A percentile compares a stretch with the other conserved stretches of the same genome.
phyloP scores from a whole-genome alignment of 768 basidiomycete species.

The Tricholoma flavovirens region DNA sequence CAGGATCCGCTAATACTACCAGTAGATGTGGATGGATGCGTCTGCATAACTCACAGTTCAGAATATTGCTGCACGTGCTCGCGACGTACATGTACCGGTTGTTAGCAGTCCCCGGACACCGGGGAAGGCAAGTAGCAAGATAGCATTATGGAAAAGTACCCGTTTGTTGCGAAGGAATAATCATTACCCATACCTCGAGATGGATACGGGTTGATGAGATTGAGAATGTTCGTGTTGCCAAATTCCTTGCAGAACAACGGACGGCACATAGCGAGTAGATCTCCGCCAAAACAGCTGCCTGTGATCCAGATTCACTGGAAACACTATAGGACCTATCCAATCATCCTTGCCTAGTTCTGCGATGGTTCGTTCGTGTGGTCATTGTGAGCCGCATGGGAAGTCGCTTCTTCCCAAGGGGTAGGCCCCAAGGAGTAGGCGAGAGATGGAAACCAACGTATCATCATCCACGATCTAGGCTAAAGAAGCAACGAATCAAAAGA shows the following conservation, averaged over 20 bases:
- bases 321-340: neutral
- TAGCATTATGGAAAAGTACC: too few species aligned
- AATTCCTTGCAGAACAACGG: neutral
- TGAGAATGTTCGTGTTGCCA: neutral
- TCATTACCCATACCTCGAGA: too few species aligned
- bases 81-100: too few species aligned
- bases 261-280: neutral
- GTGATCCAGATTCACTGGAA: neutral
- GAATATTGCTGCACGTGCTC: too few species aligned
- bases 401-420: too few species aligned
- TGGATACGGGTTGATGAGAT: too few species aligned
- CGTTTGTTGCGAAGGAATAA: too few species aligned
- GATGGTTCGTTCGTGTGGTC: neutral
- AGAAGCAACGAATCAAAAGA: neutral
- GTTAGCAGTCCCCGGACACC: too few species aligned
- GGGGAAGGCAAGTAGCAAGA: too few species aligned
- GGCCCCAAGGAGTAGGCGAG: neutral
- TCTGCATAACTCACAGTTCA: too few species aligned
- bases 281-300: neutral
- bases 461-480: neutral
- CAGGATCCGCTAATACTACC: too few species aligned
- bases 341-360: neutral
- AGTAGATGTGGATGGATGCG: too few species aligned
- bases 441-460: neutral
- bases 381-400: neutral